These are phyloP conservation scores for Pseudogymnoascus sp. DNA, from an alignment of 2,329 filamentous ascomycete genomes.

Conservation along the genomic window DNA sequence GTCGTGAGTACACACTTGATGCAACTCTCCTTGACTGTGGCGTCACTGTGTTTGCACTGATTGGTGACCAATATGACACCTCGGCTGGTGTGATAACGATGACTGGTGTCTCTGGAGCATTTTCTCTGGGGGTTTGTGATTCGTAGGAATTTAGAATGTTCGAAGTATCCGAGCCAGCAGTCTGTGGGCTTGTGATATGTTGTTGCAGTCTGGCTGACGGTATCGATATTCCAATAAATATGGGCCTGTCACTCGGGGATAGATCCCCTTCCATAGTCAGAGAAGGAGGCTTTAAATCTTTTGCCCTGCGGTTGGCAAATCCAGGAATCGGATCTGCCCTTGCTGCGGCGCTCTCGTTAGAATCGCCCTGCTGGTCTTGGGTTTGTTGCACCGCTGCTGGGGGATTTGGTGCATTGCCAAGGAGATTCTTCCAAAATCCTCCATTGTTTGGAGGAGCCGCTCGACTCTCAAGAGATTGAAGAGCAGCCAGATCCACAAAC, in stretches of 20 bases:
- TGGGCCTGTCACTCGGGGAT: constrained; percentile 62
- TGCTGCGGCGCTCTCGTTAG: not conserved
- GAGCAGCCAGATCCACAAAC: constrained; percentile 47
- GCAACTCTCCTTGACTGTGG: constrained; percentile 14
- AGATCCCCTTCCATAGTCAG: constrained; percentile 36
- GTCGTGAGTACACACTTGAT: constrained; percentile 47
- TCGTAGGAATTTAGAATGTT: constrained; percentile 21
- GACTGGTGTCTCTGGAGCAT: constrained; percentile 35
- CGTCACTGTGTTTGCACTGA: constrained; percentile 15
- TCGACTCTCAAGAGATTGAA: constrained; percentile 47
- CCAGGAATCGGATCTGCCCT: not conserved
- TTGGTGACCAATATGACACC: constrained; percentile 24
- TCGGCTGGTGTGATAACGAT: constrained; percentile 46
- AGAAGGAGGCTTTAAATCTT: not conserved
- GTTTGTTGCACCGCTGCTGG: not conserved
- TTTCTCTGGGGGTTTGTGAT: constrained; percentile 16
- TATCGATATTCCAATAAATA: constrained; percentile 63
- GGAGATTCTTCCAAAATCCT: constrained; percentile 23
- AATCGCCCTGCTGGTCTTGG: not conserved
- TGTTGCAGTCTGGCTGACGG: constrained; percentile 43
- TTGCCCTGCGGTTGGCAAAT: not conserved
- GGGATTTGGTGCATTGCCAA: not conserved
- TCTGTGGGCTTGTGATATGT: constrained; percentile 45
- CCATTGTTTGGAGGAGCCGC: constrained; percentile 13
- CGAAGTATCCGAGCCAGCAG: constrained; percentile 22